These are phyloP conservation scores for Pulveroboletus sp. DNA, from an alignment of 768 basidiomycete species.

Conservation along the genomic window DNA sequence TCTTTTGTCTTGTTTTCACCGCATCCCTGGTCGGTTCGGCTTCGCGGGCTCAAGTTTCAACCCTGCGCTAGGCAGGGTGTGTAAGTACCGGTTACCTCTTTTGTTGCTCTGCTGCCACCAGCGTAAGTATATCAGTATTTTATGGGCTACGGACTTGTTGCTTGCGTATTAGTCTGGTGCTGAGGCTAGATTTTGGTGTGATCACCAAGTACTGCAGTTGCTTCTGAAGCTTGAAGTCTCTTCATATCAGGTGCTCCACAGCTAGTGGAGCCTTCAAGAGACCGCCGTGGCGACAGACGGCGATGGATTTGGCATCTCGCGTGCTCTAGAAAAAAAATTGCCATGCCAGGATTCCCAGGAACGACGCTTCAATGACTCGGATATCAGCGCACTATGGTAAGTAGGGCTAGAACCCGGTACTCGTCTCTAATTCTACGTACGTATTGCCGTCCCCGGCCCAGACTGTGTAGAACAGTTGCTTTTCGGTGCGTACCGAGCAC, in stretches of 20 bases:
- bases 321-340: conserved; percentile 17
- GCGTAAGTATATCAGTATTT: conserved; percentile 38
- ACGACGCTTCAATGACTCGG: too few relatives aligned
- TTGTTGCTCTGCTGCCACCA: conserved; percentile 27
- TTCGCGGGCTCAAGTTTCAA: conserved; percentile 23
- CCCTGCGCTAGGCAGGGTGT: conserved; percentile 32
- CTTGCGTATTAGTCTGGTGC: conserved; percentile 5
- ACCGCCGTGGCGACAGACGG: too few relatives aligned
- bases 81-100: conserved; percentile 30
- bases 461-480: background rate
- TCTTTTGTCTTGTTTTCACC: conserved; percentile 22
- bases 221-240: too few relatives aligned
- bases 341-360: conserved; percentile 24
- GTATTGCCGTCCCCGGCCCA: background rate
- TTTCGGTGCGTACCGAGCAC: background rate
- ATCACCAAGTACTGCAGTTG: background rate
- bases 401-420: background rate
- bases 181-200: conserved; percentile 8
- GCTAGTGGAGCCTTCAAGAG: too few relatives aligned
- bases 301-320: background rate
- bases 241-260: too few relatives aligned
- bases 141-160: conserved; percentile 1
- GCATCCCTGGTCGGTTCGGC: conserved; percentile 21
- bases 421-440: background rate
- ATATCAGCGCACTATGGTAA: too few relatives aligned